Percentiles rank a stretch among this genome's conserved stretches.
Conservation (phyloP, 331 rosid genomes). For the Acacia pycnantha region DNA sequence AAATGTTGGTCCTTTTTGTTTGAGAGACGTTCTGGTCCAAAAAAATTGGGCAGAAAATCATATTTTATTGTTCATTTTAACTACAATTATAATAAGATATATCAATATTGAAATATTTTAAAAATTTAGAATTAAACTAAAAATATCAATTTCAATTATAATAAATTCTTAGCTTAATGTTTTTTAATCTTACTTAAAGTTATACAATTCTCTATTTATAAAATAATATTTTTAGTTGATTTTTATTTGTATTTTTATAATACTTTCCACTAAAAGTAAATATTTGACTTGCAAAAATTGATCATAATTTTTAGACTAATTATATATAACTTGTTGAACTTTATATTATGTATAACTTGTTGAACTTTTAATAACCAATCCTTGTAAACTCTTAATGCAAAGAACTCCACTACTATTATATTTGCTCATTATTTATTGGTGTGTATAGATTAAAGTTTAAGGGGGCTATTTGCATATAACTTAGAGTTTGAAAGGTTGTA, state of each 20-base stretch:
- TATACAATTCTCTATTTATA: not conserved
- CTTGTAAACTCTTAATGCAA: too few relatives aligned
- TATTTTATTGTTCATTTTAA: not conserved
- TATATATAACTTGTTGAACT: not conserved
- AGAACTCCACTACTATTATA: not conserved
- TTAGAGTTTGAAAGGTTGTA: too few relatives aligned
- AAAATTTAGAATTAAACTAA: not conserved
- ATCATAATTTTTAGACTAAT: not conserved
- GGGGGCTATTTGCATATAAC: too few relatives aligned
- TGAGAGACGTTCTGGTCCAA: not conserved
- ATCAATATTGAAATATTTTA: not conserved
- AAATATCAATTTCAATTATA: not conserved
- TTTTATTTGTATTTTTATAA: not conserved
- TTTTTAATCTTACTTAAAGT: not conserved
- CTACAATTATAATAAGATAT: not conserved
- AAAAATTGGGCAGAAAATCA: not conserved
- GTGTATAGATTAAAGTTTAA: too few relatives aligned
- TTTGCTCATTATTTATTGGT: not conserved
- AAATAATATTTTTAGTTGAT: not conserved
- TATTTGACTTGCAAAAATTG: not conserved
- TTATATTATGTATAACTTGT: not conserved
- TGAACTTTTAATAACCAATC: too few relatives aligned
- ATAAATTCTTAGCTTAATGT: not conserved
- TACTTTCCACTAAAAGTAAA: not conserved
- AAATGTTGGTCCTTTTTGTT: not conserved